A percentile compares a stretch with the other conserved stretches of the same genome.
These are phyloP conservation scores for Tuber magnatum DNA, from an alignment of 495 filamentous ascomycete genomes.

Conservation along the genomic window DNA sequence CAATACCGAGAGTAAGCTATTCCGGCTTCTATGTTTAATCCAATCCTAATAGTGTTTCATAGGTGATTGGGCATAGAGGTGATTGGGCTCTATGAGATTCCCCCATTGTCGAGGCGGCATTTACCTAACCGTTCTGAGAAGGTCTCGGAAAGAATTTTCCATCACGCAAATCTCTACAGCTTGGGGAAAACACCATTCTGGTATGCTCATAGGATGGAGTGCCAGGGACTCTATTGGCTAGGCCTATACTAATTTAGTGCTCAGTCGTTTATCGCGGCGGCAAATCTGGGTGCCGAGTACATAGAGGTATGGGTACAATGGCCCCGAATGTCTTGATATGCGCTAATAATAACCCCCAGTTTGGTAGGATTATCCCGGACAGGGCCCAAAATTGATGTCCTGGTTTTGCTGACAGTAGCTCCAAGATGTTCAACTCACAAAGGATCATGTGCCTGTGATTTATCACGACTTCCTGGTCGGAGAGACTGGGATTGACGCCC, in stretches of 20 bases:
- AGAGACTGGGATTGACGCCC: slow-evolving; percentile 95
- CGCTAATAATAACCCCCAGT: slow-evolving; percentile 33
- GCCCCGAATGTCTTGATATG: background rate
- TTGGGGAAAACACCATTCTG: slow-evolving; percentile 89
- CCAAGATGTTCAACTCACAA: slow-evolving; percentile 86
- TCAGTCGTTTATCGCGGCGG: slow-evolving; percentile 88
- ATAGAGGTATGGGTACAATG: slow-evolving; percentile 26
- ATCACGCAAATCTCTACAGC: slow-evolving; percentile 73
- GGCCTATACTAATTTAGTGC: slow-evolving; percentile 14
- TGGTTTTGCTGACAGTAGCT: slow-evolving; percentile 35
- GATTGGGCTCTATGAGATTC: slow-evolving; percentile 20
- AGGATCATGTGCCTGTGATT: slow-evolving; percentile 96
- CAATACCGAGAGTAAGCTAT: slow-evolving; percentile 57
- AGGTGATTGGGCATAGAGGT: slow-evolving; percentile 79
- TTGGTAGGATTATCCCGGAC: slow-evolving; percentile 33
- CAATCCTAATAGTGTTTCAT: background rate
- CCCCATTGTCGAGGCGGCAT: background rate
- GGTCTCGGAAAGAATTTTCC: slow-evolving; percentile 84
- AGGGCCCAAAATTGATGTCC: background rate
- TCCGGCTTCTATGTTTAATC: background rate
- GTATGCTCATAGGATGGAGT: slow-evolving; percentile 27
- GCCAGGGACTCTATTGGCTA: background rate
- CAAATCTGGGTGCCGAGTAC: slow-evolving; percentile 63
- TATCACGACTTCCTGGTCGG: slow-evolving; percentile 99
- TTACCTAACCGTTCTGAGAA: slow-evolving; percentile 26